phyloP scores from a whole-genome alignment of 495 filamentous ascomycete genomes.

The Astrothelium subdiscretum region DNA sequence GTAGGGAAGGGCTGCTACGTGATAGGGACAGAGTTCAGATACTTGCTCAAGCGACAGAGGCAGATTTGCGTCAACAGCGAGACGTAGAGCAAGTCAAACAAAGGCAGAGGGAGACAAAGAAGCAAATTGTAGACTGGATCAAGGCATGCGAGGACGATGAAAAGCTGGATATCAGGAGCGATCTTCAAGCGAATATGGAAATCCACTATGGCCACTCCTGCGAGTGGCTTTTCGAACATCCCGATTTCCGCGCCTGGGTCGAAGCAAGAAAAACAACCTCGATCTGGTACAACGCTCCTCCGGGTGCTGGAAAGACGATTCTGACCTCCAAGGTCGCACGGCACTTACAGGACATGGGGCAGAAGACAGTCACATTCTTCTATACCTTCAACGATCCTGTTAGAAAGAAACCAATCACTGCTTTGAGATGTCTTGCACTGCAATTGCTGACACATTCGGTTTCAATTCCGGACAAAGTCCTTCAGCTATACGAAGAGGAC shows the following conservation, averaged over 20 bases:
- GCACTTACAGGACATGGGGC: slow-evolving; percentile 9
- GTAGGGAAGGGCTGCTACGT: slow-evolving; percentile 2
- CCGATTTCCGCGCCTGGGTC: slow-evolving; percentile 16
- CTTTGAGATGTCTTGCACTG: slow-evolving; percentile 20
- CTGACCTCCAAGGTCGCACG: slow-evolving; percentile 18
- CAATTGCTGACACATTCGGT: slow-evolving; percentile 17
- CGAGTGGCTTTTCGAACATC: slow-evolving; percentile 25
- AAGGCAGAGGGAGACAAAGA: not conserved
- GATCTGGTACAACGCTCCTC: slow-evolving; percentile 25
- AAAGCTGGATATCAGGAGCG: slow-evolving; percentile 15
- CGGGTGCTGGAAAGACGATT: slow-evolving; percentile 27
- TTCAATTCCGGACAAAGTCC: slow-evolving; percentile 17
- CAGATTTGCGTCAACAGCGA: slow-evolving; percentile 3
- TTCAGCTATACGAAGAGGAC: slow-evolving; percentile 17
- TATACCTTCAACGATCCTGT: slow-evolving; percentile 23
- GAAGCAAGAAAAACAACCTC: slow-evolving; percentile 12
- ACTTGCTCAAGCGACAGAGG: slow-evolving; percentile 10
- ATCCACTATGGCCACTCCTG: slow-evolving; percentile 20
- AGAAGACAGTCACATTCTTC: slow-evolving; percentile 23
- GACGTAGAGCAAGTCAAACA: not conserved
- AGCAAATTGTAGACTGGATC: slow-evolving; percentile 18
- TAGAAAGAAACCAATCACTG: slow-evolving; percentile 15
- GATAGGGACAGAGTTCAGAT: slow-evolving; percentile 2
- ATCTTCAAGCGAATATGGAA: slow-evolving; percentile 14
- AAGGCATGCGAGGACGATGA: slow-evolving; percentile 9